phyloP scores from a whole-genome alignment of 2,329 filamentous ascomycete genomes.

The Aspergillus amoenus region DNA sequence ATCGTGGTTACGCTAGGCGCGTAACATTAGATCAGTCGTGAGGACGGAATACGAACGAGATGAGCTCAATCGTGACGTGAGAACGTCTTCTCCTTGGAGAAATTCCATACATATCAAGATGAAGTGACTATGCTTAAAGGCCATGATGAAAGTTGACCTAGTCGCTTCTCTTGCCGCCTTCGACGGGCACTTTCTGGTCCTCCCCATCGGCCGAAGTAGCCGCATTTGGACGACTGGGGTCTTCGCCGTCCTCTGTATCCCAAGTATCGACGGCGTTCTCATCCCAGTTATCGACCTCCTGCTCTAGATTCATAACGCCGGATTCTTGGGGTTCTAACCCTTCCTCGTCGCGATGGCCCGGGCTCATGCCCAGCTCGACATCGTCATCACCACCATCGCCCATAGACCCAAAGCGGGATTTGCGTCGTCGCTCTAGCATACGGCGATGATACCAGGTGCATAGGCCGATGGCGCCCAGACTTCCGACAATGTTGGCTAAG shows the following conservation, averaged over 20 bases:
- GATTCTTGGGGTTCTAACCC: conserved; percentile 59
- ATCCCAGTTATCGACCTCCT: conserved; percentile 91
- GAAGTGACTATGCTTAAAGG: background rate
- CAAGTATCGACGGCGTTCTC: conserved; percentile 72
- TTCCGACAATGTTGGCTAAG: conserved; percentile 81
- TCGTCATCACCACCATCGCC: conserved; percentile 56
- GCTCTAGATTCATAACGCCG: conserved; percentile 67
- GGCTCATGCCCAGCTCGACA: conserved; percentile 66
- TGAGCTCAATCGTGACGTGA: background rate
- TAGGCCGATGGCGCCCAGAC: conserved; percentile 66
- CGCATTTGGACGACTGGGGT: conserved; percentile 15
- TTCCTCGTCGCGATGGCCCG: conserved; percentile 39
- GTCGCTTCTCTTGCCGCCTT: conserved; percentile 34
- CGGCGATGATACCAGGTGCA: conserved; percentile 93
- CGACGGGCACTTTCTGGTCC: conserved; percentile 22
- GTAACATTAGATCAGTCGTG: background rate
- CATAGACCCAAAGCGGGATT: conserved; percentile 70
- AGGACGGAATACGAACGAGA: background rate
- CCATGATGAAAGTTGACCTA: conserved; percentile 11
- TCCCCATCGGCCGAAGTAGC: conserved; percentile 7
- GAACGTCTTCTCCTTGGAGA: background rate
- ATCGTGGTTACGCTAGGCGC: background rate
- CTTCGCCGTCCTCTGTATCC: conserved; percentile 58
- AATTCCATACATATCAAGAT: background rate
- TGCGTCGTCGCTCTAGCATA: conserved; percentile 85